Base-by-base conservation (phyloP, 2,329 filamentous ascomycete species). In the Fusarium mangiferae region DNA sequence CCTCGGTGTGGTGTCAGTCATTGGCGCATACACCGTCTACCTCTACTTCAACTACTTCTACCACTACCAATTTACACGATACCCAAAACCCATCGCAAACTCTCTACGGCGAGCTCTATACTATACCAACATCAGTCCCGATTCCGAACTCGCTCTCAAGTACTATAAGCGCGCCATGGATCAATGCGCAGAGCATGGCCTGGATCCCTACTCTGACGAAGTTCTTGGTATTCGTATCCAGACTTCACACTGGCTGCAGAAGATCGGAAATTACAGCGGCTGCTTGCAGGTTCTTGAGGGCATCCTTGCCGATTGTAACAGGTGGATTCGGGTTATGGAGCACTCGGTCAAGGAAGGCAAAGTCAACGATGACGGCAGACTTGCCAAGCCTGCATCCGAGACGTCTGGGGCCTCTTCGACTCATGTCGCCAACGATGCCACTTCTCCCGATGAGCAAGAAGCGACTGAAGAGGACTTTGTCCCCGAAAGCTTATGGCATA, bases 191-290 rank as follows among this genome's bases (percentile, higher is more conserved):
- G 91, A 94, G 78, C 80, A 93, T 57, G 90, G 91, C 1, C 90
- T 99, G 85, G 94, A 98, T 79, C 94, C 94, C 0, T 97, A 95
- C 80, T 95, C 93, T 8, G 93, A 98, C 77, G 95, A 98, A 81
- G 92, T 98, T 39, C 87, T 98, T 75, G 96, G 96, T 14, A 91
- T 98, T 59, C 94, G 95, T 79, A 91, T 98, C 57, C 91, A 95
- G 80, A 87, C 97, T 14, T 91, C 94, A 3, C 88, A 88, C 15
- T 91, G 97, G 87, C 87, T 98, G 71, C 94, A 98, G 82, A 92
- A 92, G 78, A 89, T 94, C 22, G 88, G 91, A 38, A 90, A 92
- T 77, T 91, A 91, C 78, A 86, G 89, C 28, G 89, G 91, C 65
- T 91, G 95, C 0, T 91, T 94, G 65, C 89, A 94, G 56, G 90